Conservation (phyloP, 75 land plant species). For the Isoetes taiwanensis region DNA sequence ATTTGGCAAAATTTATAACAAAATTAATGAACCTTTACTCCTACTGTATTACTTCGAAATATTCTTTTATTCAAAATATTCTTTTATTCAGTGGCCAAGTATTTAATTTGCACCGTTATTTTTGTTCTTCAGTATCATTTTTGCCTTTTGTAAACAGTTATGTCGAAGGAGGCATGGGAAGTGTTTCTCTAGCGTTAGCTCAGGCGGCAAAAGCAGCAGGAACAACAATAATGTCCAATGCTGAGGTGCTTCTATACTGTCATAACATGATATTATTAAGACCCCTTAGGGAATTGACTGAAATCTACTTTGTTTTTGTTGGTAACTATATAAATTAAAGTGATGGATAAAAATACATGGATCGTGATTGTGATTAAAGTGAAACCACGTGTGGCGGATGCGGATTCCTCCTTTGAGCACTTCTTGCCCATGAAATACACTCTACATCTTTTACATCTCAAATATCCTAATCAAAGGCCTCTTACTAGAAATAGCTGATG, state of each 20-base stretch:
- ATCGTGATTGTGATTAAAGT: no score
- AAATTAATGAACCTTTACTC: background rate
- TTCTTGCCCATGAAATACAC: no score
- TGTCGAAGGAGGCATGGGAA: constrained; percentile 99
- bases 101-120: background rate
- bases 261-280: background rate
- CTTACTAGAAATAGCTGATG: no score
- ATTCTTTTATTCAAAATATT: background rate
- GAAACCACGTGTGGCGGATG: no score
- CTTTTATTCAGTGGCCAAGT: background rate
- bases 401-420: no score
- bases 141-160: constrained; percentile 38
- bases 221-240: constrained; percentile 54
- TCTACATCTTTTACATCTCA: no score
- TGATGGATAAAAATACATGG: no score
- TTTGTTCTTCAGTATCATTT: background rate
- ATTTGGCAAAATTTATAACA: background rate
- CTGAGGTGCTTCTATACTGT: constrained; percentile 39
- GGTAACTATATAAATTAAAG: no score
- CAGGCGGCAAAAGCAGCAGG: constrained; percentile 81
- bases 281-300: no score
- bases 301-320: no score
- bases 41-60: background rate
- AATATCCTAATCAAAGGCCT: no score
- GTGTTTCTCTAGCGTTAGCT: constrained; percentile 65